Percentiles rank a stretch among this genome's conserved stretches.
phyloP scores from a whole-genome alignment of 345 rosid species.

The Garcia nutans region DNA sequence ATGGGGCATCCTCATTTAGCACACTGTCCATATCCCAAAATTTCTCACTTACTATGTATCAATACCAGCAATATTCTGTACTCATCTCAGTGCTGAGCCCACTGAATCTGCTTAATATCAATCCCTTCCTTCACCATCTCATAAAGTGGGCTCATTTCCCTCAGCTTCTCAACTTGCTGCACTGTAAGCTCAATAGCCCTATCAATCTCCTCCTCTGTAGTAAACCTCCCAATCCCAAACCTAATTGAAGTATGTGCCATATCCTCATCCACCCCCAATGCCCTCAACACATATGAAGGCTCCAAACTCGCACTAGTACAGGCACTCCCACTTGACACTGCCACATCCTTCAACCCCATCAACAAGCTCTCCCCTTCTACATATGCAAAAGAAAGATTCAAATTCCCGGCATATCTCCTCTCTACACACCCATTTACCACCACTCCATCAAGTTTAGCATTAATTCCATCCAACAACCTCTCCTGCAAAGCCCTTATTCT shows the following conservation, averaged over 20 bases:
- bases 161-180: constrained; percentile 79
- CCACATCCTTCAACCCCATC: constrained; percentile 98
- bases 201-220: constrained; percentile 83
- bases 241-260: constrained; percentile 79
- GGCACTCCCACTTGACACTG: constrained; percentile 98
- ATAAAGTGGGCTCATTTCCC: constrained; percentile 97
- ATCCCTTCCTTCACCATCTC: constrained; percentile 92
- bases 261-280: constrained; percentile 96
- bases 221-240: constrained; percentile 96
- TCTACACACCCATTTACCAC: constrained; percentile 87
- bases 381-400: constrained; percentile 87
- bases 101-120: constrained; percentile 76
- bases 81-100: constrained; percentile 76
- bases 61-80: constrained; percentile 3
- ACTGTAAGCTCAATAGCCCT: constrained; percentile 82
- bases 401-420: constrained; percentile 74
- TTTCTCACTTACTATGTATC: neutral
- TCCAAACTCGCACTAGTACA: constrained; percentile 98
- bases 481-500: constrained; percentile 62
- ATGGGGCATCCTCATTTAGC: neutral
- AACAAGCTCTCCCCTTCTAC: constrained; percentile 97
- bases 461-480: constrained; percentile 69
- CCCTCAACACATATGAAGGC: constrained; percentile 94
- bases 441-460: constrained; percentile 71
- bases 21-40: constrained; percentile 3